Evolutionary conservation across 2,329 filamentous ascomycete species (phyloP), one percentile per base, ranked within the genome.

Genomic region (Bipolaris bicolor): DNA sequence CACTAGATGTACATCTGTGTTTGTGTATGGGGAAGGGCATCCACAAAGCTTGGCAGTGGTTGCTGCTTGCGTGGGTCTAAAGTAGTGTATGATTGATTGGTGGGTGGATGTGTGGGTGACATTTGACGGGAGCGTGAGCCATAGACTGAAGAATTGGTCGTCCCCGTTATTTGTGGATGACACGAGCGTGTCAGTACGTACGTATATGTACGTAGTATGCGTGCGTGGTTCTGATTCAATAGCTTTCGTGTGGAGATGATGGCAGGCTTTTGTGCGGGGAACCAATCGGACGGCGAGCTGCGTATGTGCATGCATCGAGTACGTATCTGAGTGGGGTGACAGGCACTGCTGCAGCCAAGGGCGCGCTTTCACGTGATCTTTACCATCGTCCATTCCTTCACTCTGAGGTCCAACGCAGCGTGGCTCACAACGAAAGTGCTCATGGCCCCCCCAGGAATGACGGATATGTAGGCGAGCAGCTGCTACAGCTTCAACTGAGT

Each of bases 301-400:
- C 29, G 29, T 31, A 31, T 13, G 29, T 9, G 29, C 29, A 31
- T 31, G 29, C 29, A 31, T 31, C 10, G 29, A 31, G 29, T 31
- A 13, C 29, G 29, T 31, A 13, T 31, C 29, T 11, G 10, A 31
- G 29, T 31, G 29, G 29, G 29, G 29, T 31, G 29, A 11, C 29
- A 31, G 29, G 29, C 29, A 11, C 11, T 29, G 9, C 26, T 29
- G 31, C 36, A 31, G 37, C 56, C 41, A 29, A 18, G 6, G 15
- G 33, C 51, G 40, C 51, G 45, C 33, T 13, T 13, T 41, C 51
- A 58, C 55, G 55, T 58, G 51, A 55, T 24, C n/a, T 5, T 18
- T 5, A 5, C 4, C 10, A 31, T n/a, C 40, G 6, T 4, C 3
- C 20, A n/a, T 24, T n/a, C 20, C 20, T n/a, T 24, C 40, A 5